These are phyloP conservation scores for Pyracantha coccinea DNA, from an alignment of 331 rosid genomes.

Conservation along the genomic window DNA sequence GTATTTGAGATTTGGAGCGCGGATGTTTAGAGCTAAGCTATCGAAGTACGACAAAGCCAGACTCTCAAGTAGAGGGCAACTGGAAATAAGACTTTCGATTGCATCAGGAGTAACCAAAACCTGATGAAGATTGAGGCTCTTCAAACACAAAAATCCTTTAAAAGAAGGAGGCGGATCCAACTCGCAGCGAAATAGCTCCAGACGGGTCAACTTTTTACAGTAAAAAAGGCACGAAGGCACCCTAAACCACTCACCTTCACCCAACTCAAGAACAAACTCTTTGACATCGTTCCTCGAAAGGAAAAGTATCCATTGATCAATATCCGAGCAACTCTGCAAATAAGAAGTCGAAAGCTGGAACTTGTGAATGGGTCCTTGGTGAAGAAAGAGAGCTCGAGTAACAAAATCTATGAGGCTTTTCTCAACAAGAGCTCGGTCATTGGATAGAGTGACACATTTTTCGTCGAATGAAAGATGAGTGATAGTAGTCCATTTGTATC, in stretches of 20 bases:
- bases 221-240: constrained; percentile 71
- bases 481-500: constrained; percentile 70
- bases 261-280: constrained; percentile 64
- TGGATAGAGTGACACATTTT: constrained; percentile 29
- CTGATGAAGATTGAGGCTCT: constrained; percentile 64
- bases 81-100: constrained; percentile 61
- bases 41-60: constrained; percentile 55
- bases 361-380: constrained; percentile 85
- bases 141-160: constrained; percentile 56
- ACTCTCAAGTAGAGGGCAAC: constrained; percentile 68
- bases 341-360: constrained; percentile 48
- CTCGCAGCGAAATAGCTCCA: constrained; percentile 76
- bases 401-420: constrained; percentile 46
- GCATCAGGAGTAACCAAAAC: constrained; percentile 63
- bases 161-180: constrained; percentile 66
- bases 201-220: constrained; percentile 49
- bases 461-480: constrained; percentile 72
- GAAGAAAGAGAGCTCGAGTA: constrained; percentile 66
- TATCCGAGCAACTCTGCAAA: constrained; percentile 59
- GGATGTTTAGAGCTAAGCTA: constrained; percentile 51
- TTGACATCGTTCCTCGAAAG: constrained; percentile 71
- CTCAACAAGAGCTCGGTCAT: constrained; percentile 28
- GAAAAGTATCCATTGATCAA: constrained; percentile 87
- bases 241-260: constrained; percentile 64
- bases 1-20: constrained; percentile 73